Evolutionary conservation across 106 monocot species (phyloP).

Genomic region (Acorus gramineus): DNA sequence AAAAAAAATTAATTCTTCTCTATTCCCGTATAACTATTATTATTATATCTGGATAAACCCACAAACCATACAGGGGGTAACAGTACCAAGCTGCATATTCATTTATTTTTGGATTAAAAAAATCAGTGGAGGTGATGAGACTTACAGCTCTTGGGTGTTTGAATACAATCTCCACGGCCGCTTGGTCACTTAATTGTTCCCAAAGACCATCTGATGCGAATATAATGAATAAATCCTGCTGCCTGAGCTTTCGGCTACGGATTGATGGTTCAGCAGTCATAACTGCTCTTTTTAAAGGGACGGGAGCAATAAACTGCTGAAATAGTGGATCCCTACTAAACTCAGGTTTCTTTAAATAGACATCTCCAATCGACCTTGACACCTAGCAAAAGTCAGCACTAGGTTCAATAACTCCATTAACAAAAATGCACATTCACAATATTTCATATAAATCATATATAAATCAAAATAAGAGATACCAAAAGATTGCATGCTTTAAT

Average conservation of each 20-base stretch:
- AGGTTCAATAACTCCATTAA: neutral
- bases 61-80: too few species aligned
- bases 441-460: too few species aligned
- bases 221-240: conserved; percentile 34
- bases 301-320: conserved; percentile 26
- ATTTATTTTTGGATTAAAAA: neutral
- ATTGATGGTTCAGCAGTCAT: conserved; percentile 45
- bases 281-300: conserved; percentile 34
- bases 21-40: too few species aligned
- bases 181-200: too few species aligned
- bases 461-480: too few species aligned
- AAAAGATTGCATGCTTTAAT: too few species aligned
- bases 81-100: too few species aligned
- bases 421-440: too few species aligned
- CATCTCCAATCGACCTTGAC: conserved; percentile 45
- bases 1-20: too few species aligned
- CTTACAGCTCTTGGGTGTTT: conserved; percentile 41
- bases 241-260: conserved; percentile 20
- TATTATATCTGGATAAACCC: too few species aligned
- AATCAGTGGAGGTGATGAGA: neutral
- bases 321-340: conserved; percentile 42
- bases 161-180: neutral
- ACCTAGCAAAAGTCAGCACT: conserved; percentile 11
- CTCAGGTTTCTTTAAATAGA: conserved; percentile 51
- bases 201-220: conserved; percentile 21